phyloP scores from a whole-genome alignment of 164 flowering plant species.

The Stephania cephalantha region DNA sequence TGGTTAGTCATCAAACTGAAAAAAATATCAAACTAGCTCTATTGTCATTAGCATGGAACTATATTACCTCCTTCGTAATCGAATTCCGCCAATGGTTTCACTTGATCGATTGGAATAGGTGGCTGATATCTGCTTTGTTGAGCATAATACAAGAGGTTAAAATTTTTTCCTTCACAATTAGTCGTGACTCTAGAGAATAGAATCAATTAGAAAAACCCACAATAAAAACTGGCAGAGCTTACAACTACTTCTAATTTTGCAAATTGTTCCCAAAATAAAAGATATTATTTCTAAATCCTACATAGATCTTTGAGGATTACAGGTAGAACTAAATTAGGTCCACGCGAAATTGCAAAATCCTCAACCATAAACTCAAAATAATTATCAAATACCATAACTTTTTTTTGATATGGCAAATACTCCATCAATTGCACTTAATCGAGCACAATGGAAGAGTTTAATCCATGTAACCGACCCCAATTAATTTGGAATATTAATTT shows the following conservation, averaged over 20 bases:
- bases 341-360: neutral
- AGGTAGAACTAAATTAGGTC: neutral
- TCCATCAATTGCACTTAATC: too few relatives aligned
- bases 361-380: neutral
- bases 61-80: conserved; percentile 52
- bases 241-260: neutral
- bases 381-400: neutral
- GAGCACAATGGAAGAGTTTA: too few relatives aligned
- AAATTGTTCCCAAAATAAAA: neutral
- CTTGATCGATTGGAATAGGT: conserved; percentile 59
- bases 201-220: too few relatives aligned
- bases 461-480: too few relatives aligned
- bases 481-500: too few relatives aligned
- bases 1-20: too few relatives aligned
- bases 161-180: neutral
- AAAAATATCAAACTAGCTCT: neutral
- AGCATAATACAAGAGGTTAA: too few relatives aligned
- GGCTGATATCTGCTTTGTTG: conserved; percentile 42
- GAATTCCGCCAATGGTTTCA: conserved; percentile 41
- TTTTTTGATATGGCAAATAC: too few relatives aligned
- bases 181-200: too few relatives aligned
- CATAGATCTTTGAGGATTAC: neutral
- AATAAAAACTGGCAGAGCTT: neutral
- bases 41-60: neutral
- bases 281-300: neutral